Percentiles rank a stretch among this genome's conserved stretches.
Evolutionary conservation across 208 protist species (phyloP).

Genomic region (Acanthamoeba royreba): DNA sequence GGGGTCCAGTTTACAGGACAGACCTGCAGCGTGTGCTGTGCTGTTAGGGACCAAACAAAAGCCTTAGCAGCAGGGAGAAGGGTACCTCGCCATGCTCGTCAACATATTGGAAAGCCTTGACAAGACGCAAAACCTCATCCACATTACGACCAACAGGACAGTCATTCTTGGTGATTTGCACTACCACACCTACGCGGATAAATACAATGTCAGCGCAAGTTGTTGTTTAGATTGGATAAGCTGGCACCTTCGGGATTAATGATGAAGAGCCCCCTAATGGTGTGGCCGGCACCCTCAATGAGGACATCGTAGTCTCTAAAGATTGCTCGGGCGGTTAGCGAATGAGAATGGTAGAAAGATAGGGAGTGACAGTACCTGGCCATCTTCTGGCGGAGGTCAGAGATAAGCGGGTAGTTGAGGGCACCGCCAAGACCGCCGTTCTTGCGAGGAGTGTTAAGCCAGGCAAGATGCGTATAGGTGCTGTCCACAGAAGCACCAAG

Average conservation of each 20-base stretch:
- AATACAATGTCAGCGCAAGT: too few species aligned
- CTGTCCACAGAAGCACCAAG: constrained; percentile 46
- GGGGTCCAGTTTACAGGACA: constrained; percentile 93
- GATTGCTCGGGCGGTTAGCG: too few species aligned
- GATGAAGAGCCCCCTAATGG: constrained; percentile 93
- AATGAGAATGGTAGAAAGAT: too few species aligned
- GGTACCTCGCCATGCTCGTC: constrained; percentile 93
- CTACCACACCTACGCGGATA: background rate
- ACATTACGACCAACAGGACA: constrained; percentile 4
- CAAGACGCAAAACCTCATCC: constrained; percentile 81
- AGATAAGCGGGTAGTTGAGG: constrained; percentile 94
- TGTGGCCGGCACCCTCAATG: constrained; percentile 84
- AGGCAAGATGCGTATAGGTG: constrained; percentile 79
- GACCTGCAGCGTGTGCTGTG: too few species aligned
- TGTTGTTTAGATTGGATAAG: too few species aligned
- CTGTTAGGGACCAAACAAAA: too few species aligned
- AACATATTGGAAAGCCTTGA: constrained; percentile 94
- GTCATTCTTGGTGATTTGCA: background rate
- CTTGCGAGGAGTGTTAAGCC: constrained; percentile 92
- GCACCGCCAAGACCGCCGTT: constrained; percentile 93
- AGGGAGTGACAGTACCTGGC: too few species aligned
- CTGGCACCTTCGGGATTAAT: constrained; percentile 91
- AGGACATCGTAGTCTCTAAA: constrained; percentile 89
- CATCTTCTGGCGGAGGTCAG: constrained; percentile 93
- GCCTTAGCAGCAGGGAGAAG: too few species aligned